Evolutionary conservation across 192 early-diverging fungal genomes (phyloP), one percentile per base, ranked within the genome.

Genomic region (Podila epicladia): DNA sequence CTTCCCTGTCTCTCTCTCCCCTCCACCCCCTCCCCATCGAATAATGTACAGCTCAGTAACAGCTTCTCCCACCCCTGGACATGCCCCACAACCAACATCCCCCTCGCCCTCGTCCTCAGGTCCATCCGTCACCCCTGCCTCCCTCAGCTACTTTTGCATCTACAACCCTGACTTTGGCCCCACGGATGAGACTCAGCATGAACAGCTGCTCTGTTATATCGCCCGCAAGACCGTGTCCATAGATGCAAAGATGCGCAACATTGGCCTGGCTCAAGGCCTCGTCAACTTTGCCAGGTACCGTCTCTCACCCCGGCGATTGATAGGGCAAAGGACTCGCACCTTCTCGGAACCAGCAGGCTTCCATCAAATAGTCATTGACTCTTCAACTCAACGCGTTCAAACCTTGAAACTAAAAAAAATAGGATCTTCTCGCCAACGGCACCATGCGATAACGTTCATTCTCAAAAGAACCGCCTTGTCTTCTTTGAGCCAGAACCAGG

Each of bases 201-300:
- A 95, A 59, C 94, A 95, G 75, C 80, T 95, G 22, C 76, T 95
- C 5, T 95, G 89, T 62, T 95, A 93, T 67, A 85, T 89, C 0
- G 91, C 92, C 5, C 89, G 91, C 62, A 84, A 82, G 33, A 89
- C 88, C 7, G 91, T 93, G 9, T 90, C 92, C n/a, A 73, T 92
- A 65, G 93, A 94, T 71, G 87, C 87, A 38, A 92, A 93, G 79
- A 86, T 95, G 67, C 83, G 91, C 31, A 91, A 94, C 64, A 90
- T 94, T 38, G 94, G 94, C 9, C 82, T 94, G 24, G 91, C 91
- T 9, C 89, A 93, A 33, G 94, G 90, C 1, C 82, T 95, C 4
- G 89, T 93, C 31, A 88, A 91, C 50, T 93, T 93, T 82, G 86
- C 91, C 28, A 74, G 68, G 90, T 91, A 83, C 48, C 48, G 64